Percentiles rank a stretch among this genome's conserved stretches.
phyloP scores from a whole-genome alignment of 768 basidiomycete genomes.

The Mycena indigotica region DNA sequence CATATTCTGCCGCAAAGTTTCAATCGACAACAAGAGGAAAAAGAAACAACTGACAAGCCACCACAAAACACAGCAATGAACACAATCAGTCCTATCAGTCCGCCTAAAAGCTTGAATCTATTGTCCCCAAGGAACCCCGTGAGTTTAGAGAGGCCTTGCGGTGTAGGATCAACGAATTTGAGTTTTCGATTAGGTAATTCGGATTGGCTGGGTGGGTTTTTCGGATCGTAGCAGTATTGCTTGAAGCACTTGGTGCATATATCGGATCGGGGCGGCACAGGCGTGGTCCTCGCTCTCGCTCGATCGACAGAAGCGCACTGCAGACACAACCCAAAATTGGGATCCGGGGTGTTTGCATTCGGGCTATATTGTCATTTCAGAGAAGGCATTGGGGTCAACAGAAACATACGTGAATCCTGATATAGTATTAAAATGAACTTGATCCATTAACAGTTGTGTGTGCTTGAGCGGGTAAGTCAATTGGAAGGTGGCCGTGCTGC shows the following conservation, averaged over 20 bases:
- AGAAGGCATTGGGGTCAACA: neutral
- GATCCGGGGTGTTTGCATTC: conserved; percentile 60
- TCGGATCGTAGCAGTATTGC: conserved; percentile 58
- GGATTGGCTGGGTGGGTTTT: conserved; percentile 42
- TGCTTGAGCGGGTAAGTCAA: conserved; percentile 61
- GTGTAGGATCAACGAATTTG: conserved; percentile 57
- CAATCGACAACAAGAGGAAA: conserved; percentile 5
- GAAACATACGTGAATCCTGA: conserved; percentile 50
- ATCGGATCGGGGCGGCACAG: conserved; percentile 40
- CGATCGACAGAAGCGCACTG: conserved; percentile 65
- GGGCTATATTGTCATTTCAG: conserved; percentile 30
- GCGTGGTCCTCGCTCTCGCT: conserved; percentile 43
- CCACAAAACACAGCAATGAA: conserved; percentile 41
- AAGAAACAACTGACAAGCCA: conserved; percentile 39
- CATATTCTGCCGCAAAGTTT: conserved; percentile 22
- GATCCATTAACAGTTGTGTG: conserved; percentile 59
- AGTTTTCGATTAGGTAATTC: conserved; percentile 49
- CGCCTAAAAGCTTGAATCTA: conserved; percentile 53
- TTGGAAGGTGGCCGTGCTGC: conserved; percentile 59
- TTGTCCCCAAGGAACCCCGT: conserved; percentile 44
- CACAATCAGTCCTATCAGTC: conserved; percentile 41
- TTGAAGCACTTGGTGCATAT: conserved; percentile 49
- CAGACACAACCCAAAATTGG: conserved; percentile 65
- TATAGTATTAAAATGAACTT: conserved; percentile 56
- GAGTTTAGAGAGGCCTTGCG: conserved; percentile 46